phyloP scores from a whole-genome alignment of 179 eudicot genomes.

The Carnegiea gigantea region DNA sequence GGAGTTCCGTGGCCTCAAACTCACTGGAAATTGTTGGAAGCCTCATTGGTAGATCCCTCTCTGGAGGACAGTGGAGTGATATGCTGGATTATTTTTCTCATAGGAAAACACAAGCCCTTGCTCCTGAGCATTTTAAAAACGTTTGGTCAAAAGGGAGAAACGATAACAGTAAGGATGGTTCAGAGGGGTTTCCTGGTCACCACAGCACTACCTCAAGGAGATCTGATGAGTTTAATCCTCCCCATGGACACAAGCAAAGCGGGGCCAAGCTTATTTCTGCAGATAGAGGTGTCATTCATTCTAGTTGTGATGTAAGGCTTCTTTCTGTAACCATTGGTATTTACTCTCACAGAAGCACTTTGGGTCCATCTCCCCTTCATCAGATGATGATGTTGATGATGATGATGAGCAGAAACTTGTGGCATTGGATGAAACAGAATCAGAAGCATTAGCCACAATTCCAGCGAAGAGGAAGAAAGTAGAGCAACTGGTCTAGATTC shows the following conservation, averaged over 20 bases:
- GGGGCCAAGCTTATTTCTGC: constrained; percentile 28
- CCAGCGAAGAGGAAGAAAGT: constrained; percentile 71
- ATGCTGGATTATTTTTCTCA: constrained; percentile 65
- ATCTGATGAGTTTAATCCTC: constrained; percentile 28
- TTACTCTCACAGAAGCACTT: constrained; percentile 24
- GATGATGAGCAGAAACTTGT: constrained; percentile 34
- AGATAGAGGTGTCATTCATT: background rate
- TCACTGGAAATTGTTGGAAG: constrained; percentile 35
- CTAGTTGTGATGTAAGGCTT: too few species aligned
- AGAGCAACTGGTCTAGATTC: constrained; percentile 75
- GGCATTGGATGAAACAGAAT: constrained; percentile 52
- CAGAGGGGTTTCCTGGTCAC: constrained; percentile 26
- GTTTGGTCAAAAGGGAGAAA: constrained; percentile 91
- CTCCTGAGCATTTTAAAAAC: constrained; percentile 89
- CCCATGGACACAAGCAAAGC: constrained; percentile 38
- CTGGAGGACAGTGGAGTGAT: constrained; percentile 85
- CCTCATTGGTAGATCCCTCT: constrained; percentile 40
- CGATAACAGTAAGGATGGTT: constrained; percentile 49
- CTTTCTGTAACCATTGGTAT: constrained; percentile 1
- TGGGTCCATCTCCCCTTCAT: constrained; percentile 33
- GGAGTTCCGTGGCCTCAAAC: constrained; percentile 54
- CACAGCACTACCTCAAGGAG: constrained; percentile 27
- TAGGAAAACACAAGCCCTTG: constrained; percentile 72
- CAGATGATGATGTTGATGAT: constrained; percentile 27
- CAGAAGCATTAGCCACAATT: constrained; percentile 53